Evolutionary conservation across 1,139 yeast genomes (phyloP).

Genomic region (Candida tetrigidarum): DNA sequence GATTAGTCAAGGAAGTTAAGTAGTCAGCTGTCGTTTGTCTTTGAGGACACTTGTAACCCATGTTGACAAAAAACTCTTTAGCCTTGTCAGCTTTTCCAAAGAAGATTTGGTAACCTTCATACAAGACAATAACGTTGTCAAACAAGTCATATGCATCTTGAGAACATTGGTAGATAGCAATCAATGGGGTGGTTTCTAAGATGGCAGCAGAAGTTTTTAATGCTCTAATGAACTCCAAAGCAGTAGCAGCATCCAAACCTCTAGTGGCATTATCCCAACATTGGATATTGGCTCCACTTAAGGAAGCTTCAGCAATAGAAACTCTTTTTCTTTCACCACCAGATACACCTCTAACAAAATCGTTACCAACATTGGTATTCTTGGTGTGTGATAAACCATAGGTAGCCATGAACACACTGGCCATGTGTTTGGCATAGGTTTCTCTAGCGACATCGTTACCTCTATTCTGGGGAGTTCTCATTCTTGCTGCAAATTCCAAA

Average conservation of each 20-base stretch:
- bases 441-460: conserved; percentile 37
- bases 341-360: conserved; percentile 42
- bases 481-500: conserved; percentile 46
- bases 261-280: conserved; percentile 70
- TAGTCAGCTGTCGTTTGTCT: conserved; percentile 87
- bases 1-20: conserved; percentile 74
- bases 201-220: conserved; percentile 66
- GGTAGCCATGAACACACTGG: conserved; percentile 47
- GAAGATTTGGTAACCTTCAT: conserved; percentile 78
- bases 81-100: conserved; percentile 68
- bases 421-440: conserved; percentile 45
- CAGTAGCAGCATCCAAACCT: conserved; percentile 65
- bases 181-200: conserved; percentile 62
- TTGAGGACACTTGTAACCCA: conserved; percentile 64
- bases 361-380: conserved; percentile 41
- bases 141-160: conserved; percentile 50
- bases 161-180: conserved; percentile 70
- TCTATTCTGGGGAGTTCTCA: conserved; percentile 47
- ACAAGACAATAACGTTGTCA: conserved; percentile 73
- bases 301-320: conserved; percentile 46
- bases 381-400: conserved; percentile 41
- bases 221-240: conserved; percentile 72
- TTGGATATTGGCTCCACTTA: conserved; percentile 42
- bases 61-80: conserved; percentile 47
- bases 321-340: conserved; percentile 53